These are phyloP conservation scores for Candida mesenterica DNA, from an alignment of 1,139 yeast genomes.

Conservation along the genomic window DNA sequence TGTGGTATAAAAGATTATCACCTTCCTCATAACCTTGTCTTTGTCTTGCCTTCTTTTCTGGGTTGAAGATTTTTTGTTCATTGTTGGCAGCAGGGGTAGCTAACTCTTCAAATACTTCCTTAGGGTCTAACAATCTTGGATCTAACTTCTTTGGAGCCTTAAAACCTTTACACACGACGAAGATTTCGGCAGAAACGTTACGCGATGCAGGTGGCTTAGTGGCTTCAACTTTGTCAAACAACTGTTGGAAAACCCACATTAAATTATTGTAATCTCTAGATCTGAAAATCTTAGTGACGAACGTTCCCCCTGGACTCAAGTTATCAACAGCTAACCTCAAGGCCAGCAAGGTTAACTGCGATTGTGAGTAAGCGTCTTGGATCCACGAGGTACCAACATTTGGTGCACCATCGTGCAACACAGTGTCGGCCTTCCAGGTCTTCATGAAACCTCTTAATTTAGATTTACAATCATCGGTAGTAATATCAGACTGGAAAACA, in stretches of 20 bases:
- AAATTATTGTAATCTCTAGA: constrained; percentile 96
- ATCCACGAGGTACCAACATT: constrained; percentile 99
- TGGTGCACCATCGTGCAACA: constrained; percentile 99
- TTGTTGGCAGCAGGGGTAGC: constrained; percentile 75
- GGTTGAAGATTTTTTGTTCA: constrained; percentile 91
- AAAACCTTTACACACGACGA: constrained; percentile 93
- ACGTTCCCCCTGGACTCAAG: constrained; percentile 89
- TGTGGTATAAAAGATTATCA: constrained; percentile 75
- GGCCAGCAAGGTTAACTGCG: constrained; percentile 92
- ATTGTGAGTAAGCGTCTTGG: constrained; percentile 98
- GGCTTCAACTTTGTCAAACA: constrained; percentile 95
- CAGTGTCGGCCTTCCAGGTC: constrained; percentile 98
- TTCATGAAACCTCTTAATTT: constrained; percentile 92
- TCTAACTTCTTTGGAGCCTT: constrained; percentile 95
- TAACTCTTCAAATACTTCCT: constrained; percentile 90
- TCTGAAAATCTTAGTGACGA: constrained; percentile 93
- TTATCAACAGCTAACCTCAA: constrained; percentile 94
- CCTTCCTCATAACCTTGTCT: constrained; percentile 98
- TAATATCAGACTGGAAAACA: constrained; percentile 93
- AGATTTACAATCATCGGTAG: constrained; percentile 96
- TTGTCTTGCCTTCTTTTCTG: constrained; percentile 84
- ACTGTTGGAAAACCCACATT: constrained; percentile 95
- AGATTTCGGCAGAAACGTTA: constrained; percentile 97
- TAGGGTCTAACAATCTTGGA: constrained; percentile 88
- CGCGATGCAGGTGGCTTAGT: constrained; percentile 99